Percentiles rank a stretch among this genome's conserved stretches.
These are phyloP conservation scores for Fomitopsis schrenkii DNA, from an alignment of 1,284 basidiomycete species.

Conservation along the genomic window DNA sequence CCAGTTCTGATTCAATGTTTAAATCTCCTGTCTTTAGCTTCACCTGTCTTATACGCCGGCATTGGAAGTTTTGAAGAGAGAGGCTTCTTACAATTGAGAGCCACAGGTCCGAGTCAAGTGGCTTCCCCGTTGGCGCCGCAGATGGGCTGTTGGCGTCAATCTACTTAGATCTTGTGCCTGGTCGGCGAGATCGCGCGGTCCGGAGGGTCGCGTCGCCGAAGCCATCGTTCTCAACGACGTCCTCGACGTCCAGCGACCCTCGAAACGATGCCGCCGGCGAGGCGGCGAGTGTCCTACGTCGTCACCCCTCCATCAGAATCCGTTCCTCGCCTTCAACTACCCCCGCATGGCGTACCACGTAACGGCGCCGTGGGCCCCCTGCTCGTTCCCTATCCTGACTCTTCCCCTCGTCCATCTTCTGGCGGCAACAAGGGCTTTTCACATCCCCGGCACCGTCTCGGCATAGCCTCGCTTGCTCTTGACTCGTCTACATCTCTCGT, in stretches of 20 bases:
- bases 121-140: background rate
- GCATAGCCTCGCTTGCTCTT: conserved; percentile 81
- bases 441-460: conserved; percentile 84
- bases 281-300: conserved; percentile 79
- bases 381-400: conserved; percentile 44
- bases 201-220: background rate
- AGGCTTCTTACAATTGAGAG: no score
- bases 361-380: conserved; percentile 66
- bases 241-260: conserved; percentile 2
- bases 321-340: conserved; percentile 68
- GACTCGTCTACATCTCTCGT: conserved; percentile 79
- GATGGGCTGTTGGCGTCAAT: background rate
- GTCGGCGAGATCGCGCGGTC: background rate
- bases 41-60: no score
- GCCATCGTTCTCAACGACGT: background rate
- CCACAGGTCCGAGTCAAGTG: no score
- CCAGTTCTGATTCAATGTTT: no score
- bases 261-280: conserved; percentile 33
- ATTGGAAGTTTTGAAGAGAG: no score
- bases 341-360: conserved; percentile 54
- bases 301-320: conserved; percentile 68
- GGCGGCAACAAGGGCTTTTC: conserved; percentile 20
- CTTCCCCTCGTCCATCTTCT: conserved; percentile 26
- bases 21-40: no score
- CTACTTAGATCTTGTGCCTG: background rate